These are phyloP conservation scores for Globisporangium solare DNA, from an alignment of 352 stramenopile genomes.

Conservation along the genomic window DNA sequence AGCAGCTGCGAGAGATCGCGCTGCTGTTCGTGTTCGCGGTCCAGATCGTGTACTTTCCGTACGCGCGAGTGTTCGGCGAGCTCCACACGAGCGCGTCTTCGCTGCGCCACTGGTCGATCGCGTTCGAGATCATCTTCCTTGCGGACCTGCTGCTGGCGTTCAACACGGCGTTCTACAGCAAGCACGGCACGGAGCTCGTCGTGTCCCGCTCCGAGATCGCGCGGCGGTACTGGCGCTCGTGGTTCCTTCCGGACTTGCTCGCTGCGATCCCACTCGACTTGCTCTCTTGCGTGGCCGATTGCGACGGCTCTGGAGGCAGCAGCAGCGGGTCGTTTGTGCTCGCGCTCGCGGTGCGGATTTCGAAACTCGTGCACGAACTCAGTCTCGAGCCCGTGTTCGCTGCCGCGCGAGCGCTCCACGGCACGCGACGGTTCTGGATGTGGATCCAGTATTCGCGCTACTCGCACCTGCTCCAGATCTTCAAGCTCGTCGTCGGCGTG, in stretches of 20 bases:
- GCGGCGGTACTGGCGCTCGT: slow-evolving; percentile 3
- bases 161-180: slow-evolving; percentile 12
- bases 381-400: neutral
- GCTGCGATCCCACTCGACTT: slow-evolving; percentile 1
- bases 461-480: slow-evolving; percentile 14
- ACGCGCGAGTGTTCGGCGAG: slow-evolving; percentile 1
- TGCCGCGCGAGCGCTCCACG: neutral
- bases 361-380: slow-evolving; percentile 3
- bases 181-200: slow-evolving; percentile 7
- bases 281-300: neutral
- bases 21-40: neutral
- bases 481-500: neutral
- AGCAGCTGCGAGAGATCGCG: neutral
- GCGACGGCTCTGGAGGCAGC: neutral
- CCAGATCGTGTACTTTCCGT: slow-evolving; percentile 5
- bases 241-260: slow-evolving; percentile 7
- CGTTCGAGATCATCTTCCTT: slow-evolving; percentile 3
- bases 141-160: slow-evolving; percentile 6
- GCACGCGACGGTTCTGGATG: neutral
- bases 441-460: slow-evolving; percentile 13
- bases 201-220: slow-evolving; percentile 4
- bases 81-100: neutral
- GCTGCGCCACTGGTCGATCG: neutral
- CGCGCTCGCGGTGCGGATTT: slow-evolving; percentile 1
- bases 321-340: neutral